Base-by-base conservation (phyloP, 805 yeast species). In the Sugiyamaella marilandica region DNA sequence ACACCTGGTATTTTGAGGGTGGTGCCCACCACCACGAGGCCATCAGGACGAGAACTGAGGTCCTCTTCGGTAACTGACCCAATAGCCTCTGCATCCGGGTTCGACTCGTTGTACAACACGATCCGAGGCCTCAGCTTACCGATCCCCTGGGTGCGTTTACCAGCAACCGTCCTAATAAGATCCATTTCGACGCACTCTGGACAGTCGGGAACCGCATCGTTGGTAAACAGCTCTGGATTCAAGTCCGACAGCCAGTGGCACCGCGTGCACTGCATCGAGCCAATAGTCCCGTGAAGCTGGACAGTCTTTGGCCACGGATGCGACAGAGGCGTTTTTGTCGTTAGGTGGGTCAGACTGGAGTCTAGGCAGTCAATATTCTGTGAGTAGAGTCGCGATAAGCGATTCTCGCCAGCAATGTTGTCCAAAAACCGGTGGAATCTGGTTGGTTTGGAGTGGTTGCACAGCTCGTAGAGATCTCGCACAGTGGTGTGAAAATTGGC, bases 361-460 rank as follows among this genome's bases (percentile, higher is more conserved):
- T 90, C 97, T 47, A 90, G 72, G 46, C 89, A 80, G 68, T 90
- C 97, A 53, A 90, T 87, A 63, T 90, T 90, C 63, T 90, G 97
- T 0, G 96, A 87, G 65, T 90, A 90, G 52, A 90, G 74, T 59
- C 96, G 73, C 54, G 81, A 70, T 34, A 90, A 71, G 62, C 90
- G 76, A 34, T 82, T 82, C 53, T 83, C 82, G 14, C 71, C 72
- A 29, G 92, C 79, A 11, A 88, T 65, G 1, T 71, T 66, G 62
- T 84, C 74, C 50, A 90, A 68, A 66, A 84, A 75, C 45, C 72
- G 68, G 67, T 90, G 97, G 58, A 90, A 90, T 41, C 78, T 78
- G 0, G 97, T 85, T 1, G 95, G 91, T 46, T 71, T 60, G n/a
- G 85, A 81, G 13, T 67, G 63, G 46, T 69, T 63, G 19, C 88